phyloP scores from a whole-genome alignment of 257 asterid genomes.

The Plantago ovata region DNA sequence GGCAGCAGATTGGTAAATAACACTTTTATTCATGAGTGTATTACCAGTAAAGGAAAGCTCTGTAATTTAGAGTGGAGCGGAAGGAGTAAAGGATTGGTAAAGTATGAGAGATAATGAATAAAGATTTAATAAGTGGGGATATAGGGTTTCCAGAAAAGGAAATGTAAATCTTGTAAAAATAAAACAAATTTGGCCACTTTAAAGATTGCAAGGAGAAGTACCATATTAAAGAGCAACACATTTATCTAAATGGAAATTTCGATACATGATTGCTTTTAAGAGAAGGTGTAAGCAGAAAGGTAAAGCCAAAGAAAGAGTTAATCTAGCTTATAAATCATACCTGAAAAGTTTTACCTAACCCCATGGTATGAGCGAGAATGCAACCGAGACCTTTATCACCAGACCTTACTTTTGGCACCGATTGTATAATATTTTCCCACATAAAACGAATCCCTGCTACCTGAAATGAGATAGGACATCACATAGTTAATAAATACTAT shows the following conservation, averaged over 20 bases:
- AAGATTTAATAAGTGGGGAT: too few relatives aligned
- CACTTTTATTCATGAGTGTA: too few relatives aligned
- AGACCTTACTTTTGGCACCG: constrained; percentile 71
- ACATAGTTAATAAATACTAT: constrained; percentile 6
- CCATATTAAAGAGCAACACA: constrained; percentile 2
- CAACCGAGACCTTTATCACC: constrained; percentile 99
- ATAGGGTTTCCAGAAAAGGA: too few relatives aligned
- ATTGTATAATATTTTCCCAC: constrained; percentile 93
- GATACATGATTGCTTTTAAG: constrained; percentile 13
- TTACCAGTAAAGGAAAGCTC: too few relatives aligned
- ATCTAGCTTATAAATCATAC: constrained; percentile 40
- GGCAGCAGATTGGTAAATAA: too few relatives aligned
- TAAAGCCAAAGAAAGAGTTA: constrained; percentile 4
- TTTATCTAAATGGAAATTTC: constrained; percentile 6
- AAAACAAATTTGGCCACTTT: too few relatives aligned
- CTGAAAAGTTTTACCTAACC: constrained; percentile 97
- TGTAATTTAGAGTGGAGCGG: too few relatives aligned
- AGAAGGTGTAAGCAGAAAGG: constrained; percentile 1
- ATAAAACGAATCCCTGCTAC: constrained; percentile 88
- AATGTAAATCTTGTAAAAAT: too few relatives aligned
- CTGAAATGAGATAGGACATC: constrained; percentile 37
- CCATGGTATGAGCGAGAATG: constrained; percentile 99
- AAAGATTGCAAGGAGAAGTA: background rate
- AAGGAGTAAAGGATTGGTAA: too few relatives aligned
- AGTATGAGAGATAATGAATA: too few relatives aligned